Evolutionary conservation across 495 filamentous ascomycete species (phyloP), one percentile per base, ranked within the genome.

Genomic region (Sabuloglossum arenarium): DNA sequence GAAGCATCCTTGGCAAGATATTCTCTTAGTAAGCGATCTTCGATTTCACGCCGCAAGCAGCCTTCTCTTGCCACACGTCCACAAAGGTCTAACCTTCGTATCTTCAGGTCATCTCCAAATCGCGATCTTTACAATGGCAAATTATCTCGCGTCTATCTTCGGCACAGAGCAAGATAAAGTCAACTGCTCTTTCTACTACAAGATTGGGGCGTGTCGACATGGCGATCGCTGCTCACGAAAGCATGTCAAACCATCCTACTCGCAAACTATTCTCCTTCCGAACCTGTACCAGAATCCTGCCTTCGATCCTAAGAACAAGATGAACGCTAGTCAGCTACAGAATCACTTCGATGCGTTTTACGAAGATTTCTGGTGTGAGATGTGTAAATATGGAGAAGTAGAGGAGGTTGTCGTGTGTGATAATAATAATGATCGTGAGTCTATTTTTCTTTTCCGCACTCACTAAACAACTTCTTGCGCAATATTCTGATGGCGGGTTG

Each of bases 261-360:
- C 78, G 37, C 91, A 98, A 66, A 98, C 91, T 24, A 85, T 98
- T 71, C 85, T 98, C 56, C 86, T 98, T 63, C 91, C 91, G 16
- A 95, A 95, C 72, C 84, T 98, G 63, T 98, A 98, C 76, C 91
- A 98, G 68, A 98, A 98, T 74, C 91, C 91, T 8, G 87, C 88
- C 62, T 94, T 93, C 78, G 88, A 97, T 67, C 84, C 86, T 45
- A 94, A 94, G 72, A 91, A 81, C 74, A 89, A 89, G 70, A 93
- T 96, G 85, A 94, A 91, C 71, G 67, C 88, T 11, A 79, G 75
- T 59, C 91, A 98, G 74, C 81, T 95, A 66, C 90, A 96, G 72
- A 93, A 90, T 72, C 91, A 98, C 75, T 98, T 97, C 66, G 93
- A 98, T 71, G 90, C 91, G 62, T 98, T 98, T 73, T 98, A 98